Base-by-base conservation (phyloP, 2,329 filamentous ascomycete species). In the Ilyonectria robusta region DNA sequence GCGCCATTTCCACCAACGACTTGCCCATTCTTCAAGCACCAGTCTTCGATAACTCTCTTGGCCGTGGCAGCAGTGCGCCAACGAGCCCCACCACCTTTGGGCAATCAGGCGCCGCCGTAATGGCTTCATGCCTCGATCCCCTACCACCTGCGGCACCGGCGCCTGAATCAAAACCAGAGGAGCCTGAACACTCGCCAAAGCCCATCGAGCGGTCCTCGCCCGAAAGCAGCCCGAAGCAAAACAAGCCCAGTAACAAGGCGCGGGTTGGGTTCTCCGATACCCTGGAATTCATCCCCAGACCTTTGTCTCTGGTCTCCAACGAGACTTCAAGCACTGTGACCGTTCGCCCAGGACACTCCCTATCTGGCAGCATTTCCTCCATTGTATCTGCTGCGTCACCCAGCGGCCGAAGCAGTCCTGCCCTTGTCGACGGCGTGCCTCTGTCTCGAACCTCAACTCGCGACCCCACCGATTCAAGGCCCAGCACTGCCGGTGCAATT, bases 241-340 rank as follows among this genome's bases (percentile, higher is more conserved):
- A 78, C 76, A 79, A 80, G 59, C 67, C 80, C 2, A 65, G 67
- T 9, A 85, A 86, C 4, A 88, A 90, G 66, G 87, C 90, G 47
- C 86, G 92, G 13, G 94, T 97, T 51, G 93, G 92, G 1, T 97
- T 97, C 76, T 94, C 93, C 1, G 94, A 97, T 70, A 93, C 89
- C 11, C 85, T 97, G 31, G 93, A 97, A 78, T 94, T 93, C 69
- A 95, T 95, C 73, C 92, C 92, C 6, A 89, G 94, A 11, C 94
- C 95, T 0, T 82, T 97, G 19, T 97, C 95, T 2, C 85, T 95
- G 21, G 90, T 97, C 15, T 97, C 94, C 1, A 95, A 91, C 21
- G 94, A 96, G 78, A 94, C 93, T 0, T 92, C 94, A 51, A 94
- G 91, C 76, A 96, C 92, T 3, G 83, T 89, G 60, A 94, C 93